Conservation (phyloP, 495 filamentous ascomycete species). For the Penicillium dipodomyicola region DNA sequence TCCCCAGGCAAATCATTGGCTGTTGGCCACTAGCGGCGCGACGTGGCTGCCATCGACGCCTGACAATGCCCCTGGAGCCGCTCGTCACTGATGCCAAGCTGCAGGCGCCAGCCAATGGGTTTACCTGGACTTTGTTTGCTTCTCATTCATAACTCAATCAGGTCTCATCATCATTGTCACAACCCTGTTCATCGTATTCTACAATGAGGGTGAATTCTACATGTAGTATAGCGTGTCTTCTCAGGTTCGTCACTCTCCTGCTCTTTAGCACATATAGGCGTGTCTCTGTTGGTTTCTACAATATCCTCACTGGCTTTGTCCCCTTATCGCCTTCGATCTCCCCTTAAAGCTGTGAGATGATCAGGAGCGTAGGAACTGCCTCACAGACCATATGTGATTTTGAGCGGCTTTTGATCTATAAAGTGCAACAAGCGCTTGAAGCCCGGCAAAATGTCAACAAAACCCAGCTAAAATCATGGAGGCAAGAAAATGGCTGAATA, state of each 20-base stretch:
- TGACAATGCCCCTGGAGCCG: constrained; percentile 28
- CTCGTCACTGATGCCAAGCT: constrained; percentile 24
- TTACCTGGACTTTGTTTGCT: constrained; percentile 1
- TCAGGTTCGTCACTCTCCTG: background rate
- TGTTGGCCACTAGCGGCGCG: constrained; percentile 16
- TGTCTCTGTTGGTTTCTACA: background rate
- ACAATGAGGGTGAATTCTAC: background rate
- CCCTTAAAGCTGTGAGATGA: background rate
- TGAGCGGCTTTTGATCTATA: background rate
- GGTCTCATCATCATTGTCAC: background rate
- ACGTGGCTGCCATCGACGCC: constrained; percentile 19
- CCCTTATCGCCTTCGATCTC: background rate
- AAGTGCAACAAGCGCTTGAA: background rate
- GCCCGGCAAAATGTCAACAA: background rate
- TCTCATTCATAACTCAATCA: background rate
- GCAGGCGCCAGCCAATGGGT: constrained; percentile 13
- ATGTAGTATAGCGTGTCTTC: background rate
- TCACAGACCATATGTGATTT: background rate
- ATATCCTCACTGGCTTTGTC: background rate
- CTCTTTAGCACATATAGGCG: background rate
- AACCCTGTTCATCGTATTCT: background rate
- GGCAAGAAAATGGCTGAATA: background rate
- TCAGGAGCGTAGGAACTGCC: background rate
- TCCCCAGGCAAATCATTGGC: constrained; percentile 23
- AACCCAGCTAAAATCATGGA: background rate